Evolutionary conservation across 139 green algal genomes (phyloP).

Genomic region (Chlorella vulgaris): DNA sequence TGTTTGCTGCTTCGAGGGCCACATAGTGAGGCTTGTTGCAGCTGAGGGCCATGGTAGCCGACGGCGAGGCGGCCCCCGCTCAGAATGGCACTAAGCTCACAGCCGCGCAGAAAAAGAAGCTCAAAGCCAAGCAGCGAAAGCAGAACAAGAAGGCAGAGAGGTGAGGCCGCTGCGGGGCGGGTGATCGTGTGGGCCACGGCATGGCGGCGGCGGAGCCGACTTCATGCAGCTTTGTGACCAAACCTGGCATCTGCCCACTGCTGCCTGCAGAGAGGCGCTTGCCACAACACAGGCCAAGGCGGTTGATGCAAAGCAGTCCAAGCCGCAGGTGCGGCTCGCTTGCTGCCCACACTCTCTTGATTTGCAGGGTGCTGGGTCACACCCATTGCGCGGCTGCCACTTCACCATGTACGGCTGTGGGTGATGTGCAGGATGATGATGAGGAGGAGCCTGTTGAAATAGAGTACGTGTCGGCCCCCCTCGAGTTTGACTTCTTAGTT

Average conservation of each 20-base stretch:
- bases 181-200: neutral
- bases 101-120: slow-evolving; percentile 42
- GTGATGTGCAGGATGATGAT: slow-evolving; percentile 3
- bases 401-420: too few relatives aligned
- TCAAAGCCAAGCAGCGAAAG: slow-evolving; percentile 48
- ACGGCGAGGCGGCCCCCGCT: neutral
- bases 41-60: neutral
- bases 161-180: neutral
- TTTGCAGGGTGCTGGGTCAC: too few relatives aligned
- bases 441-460: slow-evolving; percentile 56
- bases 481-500: slow-evolving; percentile 46
- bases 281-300: neutral
- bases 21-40: too few relatives aligned
- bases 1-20: too few relatives aligned
- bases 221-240: neutral
- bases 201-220: neutral
- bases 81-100: slow-evolving; percentile 37
- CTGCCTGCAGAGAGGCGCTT: slow-evolving; percentile 16
- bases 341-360: neutral
- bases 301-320: neutral
- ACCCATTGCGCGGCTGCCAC: too few relatives aligned
- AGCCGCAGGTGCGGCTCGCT: neutral
- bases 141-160: slow-evolving; percentile 30
- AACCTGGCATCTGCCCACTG: neutral
- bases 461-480: slow-evolving; percentile 69